Evolutionary conservation across 2,329 filamentous ascomycete species (phyloP).

Genomic region (Microsporum canis): DNA sequence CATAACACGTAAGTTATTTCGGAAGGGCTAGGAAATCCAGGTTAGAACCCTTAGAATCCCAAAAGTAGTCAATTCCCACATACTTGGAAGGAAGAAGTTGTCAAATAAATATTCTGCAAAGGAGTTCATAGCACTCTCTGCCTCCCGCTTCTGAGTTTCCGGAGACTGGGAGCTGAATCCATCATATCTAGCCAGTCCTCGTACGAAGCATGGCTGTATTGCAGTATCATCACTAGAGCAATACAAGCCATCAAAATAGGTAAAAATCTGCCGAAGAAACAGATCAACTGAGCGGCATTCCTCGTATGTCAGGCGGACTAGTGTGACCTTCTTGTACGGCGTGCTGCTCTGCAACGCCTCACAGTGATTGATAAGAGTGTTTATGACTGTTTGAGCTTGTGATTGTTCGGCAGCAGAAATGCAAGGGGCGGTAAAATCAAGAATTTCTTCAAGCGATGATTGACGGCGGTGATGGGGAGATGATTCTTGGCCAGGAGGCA

Average conservation of each 20-base stretch:
- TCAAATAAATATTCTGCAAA: too few species aligned
- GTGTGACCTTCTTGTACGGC: conserved; percentile 17
- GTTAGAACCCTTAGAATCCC: too few species aligned
- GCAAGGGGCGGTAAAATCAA: conserved; percentile 6
- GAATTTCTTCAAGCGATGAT: conserved; percentile 10
- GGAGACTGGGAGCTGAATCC: background rate
- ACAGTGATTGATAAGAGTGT: conserved; percentile 13
- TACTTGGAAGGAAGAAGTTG: too few species aligned
- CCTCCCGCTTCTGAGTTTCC: background rate
- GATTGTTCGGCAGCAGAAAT: conserved; percentile 12
- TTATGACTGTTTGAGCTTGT: conserved; percentile 12
- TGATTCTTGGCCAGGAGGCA: too few species aligned
- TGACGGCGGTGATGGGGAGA: conserved; percentile 2
- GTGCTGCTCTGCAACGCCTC: conserved; percentile 15
- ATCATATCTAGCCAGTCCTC: background rate
- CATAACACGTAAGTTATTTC: background rate
- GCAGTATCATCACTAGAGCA: background rate
- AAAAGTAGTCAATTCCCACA: too few species aligned
- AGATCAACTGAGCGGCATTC: conserved; percentile 12
- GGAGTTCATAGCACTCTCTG: too few species aligned
- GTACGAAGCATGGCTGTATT: background rate
- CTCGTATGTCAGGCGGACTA: conserved; percentile 17
- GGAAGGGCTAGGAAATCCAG: too few species aligned
- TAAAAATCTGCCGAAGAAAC: conserved; percentile 11
- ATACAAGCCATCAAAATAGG: conserved; percentile 8